Percentiles rank a stretch among this genome's conserved stretches.
phyloP scores from a whole-genome alignment of 2,329 filamentous ascomycete species.

The Xylaria sp. region DNA sequence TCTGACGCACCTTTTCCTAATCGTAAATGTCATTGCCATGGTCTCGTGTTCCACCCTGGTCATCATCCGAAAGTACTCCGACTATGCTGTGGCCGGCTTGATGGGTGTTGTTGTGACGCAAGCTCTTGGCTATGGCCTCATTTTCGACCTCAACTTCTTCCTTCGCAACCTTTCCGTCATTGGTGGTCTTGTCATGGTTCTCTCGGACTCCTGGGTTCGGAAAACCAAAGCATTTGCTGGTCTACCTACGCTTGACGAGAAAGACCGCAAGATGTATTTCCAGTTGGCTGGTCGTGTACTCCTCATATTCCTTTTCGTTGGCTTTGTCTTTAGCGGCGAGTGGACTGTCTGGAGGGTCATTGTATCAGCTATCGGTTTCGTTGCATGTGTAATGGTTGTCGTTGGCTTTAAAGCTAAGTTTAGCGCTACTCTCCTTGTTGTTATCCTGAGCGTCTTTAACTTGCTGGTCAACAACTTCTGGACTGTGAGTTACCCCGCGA shows the following conservation, averaged over 20 bases:
- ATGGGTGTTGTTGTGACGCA: constrained; percentile 92
- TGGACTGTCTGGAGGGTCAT: constrained; percentile 91
- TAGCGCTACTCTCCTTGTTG: constrained; percentile 92
- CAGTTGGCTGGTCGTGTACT: constrained; percentile 95
- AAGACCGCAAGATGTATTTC: constrained; percentile 99
- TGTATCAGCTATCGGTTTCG: constrained; percentile 84
- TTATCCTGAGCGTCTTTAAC: constrained; percentile 97
- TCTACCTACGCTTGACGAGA: constrained; percentile 93
- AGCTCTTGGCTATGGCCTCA: constrained; percentile 94
- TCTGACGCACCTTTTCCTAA: constrained; percentile 91
- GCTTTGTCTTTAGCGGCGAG: constrained; percentile 93
- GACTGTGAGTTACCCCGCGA: constrained; percentile 76
- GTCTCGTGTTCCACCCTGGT: constrained; percentile 82
- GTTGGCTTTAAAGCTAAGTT: constrained; percentile 99
- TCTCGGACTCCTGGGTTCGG: constrained; percentile 97
- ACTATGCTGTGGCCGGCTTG: constrained; percentile 90
- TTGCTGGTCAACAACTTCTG: constrained; percentile 99
- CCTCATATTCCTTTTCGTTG: constrained; percentile 96
- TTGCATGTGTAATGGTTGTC: constrained; percentile 97
- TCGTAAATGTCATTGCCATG: constrained; percentile 93
- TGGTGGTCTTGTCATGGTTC: constrained; percentile 95
- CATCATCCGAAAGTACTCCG: constrained; percentile 91
- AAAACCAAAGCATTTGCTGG: constrained; percentile 98
- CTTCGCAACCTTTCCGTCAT: constrained; percentile 98
- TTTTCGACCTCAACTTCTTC: constrained; percentile 99